A percentile compares a stretch with the other conserved stretches of the same genome.
These are phyloP conservation scores for Alternaria postmessia DNA, from an alignment of 2,329 filamentous ascomycete species.

Conservation along the genomic window DNA sequence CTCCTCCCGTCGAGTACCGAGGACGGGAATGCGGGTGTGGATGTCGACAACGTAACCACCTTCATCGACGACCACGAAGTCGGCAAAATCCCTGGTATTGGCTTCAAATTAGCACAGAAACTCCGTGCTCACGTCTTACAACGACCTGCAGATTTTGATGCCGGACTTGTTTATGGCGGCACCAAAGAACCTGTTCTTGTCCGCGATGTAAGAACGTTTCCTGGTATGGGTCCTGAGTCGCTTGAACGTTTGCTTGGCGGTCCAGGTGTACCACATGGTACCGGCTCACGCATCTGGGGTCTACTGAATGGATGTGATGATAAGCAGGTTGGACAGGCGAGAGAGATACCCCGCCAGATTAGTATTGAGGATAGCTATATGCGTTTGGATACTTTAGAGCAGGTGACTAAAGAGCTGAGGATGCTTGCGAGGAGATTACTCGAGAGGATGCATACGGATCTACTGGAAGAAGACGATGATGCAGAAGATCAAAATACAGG, in stretches of 20 bases:
- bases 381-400: slow-evolving; percentile 69
- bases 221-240: slow-evolving; percentile 67
- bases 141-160: slow-evolving; percentile 53
- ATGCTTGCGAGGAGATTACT: slow-evolving; percentile 75
- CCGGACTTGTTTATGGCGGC: slow-evolving; percentile 58
- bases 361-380: slow-evolving; percentile 94
- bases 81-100: slow-evolving; percentile 84
- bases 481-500: not conserved
- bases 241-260: slow-evolving; percentile 76
- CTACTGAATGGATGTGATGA: slow-evolving; percentile 83
- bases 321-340: slow-evolving; percentile 74
- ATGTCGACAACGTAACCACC: slow-evolving; percentile 60
- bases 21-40: slow-evolving; percentile 17
- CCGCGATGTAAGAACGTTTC: slow-evolving; percentile 68
- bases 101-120: slow-evolving; percentile 76
- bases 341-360: slow-evolving; percentile 81
- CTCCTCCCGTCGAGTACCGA: slow-evolving; percentile 70
- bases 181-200: slow-evolving; percentile 69
- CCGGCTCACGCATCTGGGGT: slow-evolving; percentile 77
- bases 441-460: slow-evolving; percentile 78
- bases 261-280: slow-evolving; percentile 73
- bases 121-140: slow-evolving; percentile 69
- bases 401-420: slow-evolving; percentile 73
- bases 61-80: slow-evolving; percentile 83
- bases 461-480: slow-evolving; percentile 65